Base-by-base conservation (phyloP, 2,329 filamentous ascomycete species). In the Pseudopithomyces chartarum region DNA sequence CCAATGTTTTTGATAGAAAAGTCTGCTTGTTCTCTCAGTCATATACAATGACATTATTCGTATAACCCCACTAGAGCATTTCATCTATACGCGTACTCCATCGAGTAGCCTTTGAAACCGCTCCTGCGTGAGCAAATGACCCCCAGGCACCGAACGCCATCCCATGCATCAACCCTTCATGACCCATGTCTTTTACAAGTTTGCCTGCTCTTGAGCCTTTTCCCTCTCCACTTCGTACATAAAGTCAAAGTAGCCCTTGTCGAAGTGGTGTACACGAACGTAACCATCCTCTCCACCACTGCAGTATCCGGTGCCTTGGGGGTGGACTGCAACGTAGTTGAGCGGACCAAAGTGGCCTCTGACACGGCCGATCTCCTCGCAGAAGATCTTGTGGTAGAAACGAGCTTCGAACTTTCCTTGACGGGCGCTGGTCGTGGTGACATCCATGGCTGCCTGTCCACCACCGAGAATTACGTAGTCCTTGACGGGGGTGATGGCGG, bases 301-400 rank as follows among this genome's bases (percentile, higher is more conserved):
- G 72, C 92, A 93, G 81, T 99, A 99, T 71, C 91, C 88, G 75
- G 90, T 93, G 72, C 95, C 95, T 58, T 89, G 89, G 29, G 95
- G 95, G 79, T 97, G 91, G 56, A 91, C 91, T 47, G 95, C 93
- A 68, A 99, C 92, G 61, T 95, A 97, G 85, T 99, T 97, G 61
- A 97, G 84, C 65, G 90, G 95, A 75, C 95, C 95, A 80, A 99
- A 99, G 80, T 99, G 95, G 62, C 95, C 95, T 75, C 92, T 87
- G 64, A 99, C 95, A 83, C 95, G 90, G 68, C 95, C 95, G 73
- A 98, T 94, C 83, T 99, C 95, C 79, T 99, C 94, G 80, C 97
- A 92, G 77, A 99, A 98, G 77, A 99, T 90, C 86, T 96, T 98
- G 88, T 99, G 95, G 85, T 97, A 99, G 85, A 99, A 99, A 65